These are phyloP conservation scores for Naegleria fowleri DNA, from an alignment of 208 protist genomes.

Conservation along the genomic window DNA sequence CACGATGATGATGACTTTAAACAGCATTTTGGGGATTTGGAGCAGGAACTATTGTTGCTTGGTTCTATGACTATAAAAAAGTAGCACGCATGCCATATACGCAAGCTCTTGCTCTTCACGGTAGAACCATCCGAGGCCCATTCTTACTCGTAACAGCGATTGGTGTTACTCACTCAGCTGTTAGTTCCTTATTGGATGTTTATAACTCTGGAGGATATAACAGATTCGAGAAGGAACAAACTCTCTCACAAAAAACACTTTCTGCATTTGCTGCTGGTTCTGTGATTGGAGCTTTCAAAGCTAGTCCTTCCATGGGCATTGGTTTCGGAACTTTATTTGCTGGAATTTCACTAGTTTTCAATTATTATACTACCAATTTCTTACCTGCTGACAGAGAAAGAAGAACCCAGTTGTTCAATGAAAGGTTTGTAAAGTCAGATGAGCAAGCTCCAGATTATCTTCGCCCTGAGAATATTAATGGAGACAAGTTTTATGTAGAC, in stretches of 20 bases:
- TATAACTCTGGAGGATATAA: neutral
- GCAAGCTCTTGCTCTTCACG: neutral
- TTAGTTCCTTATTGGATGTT: neutral
- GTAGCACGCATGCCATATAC: neutral
- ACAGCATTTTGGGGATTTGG: neutral
- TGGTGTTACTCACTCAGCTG: neutral
- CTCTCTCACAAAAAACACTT: neutral
- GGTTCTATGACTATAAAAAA: constrained; percentile 19
- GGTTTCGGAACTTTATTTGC: neutral
- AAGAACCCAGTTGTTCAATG: neutral
- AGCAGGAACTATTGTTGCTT: neutral
- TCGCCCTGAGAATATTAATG: neutral
- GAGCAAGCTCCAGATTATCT: neutral
- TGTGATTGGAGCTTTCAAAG: neutral
- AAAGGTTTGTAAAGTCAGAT: neutral
- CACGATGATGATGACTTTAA: neutral
- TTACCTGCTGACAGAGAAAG: neutral
- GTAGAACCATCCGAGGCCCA: neutral
- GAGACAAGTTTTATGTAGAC: neutral
- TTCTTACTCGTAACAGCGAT: neutral
- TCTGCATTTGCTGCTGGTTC: neutral
- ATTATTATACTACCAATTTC: neutral
- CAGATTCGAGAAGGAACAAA: neutral
- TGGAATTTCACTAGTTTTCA: neutral
- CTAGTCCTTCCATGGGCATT: neutral